Percentiles rank a stretch among this genome's conserved stretches.
phyloP scores from a whole-genome alignment of 208 protist genomes.

The Leishmania lainsoni region DNA sequence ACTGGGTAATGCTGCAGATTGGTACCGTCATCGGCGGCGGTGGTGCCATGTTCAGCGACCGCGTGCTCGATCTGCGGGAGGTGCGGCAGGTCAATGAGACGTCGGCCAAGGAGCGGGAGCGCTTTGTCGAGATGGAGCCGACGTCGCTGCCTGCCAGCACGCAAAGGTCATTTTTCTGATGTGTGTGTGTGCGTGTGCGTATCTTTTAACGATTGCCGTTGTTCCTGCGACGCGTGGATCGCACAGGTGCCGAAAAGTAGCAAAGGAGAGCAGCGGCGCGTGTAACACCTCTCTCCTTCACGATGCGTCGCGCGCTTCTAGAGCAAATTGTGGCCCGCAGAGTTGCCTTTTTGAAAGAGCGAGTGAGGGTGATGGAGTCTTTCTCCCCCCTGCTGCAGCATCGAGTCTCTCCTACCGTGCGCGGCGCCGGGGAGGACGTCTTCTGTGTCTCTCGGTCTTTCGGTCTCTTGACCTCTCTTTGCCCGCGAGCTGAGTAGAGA shows the following conservation, averaged over 20 bases:
- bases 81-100: constrained; percentile 11
- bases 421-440: background rate
- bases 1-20: constrained; percentile 61
- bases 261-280: background rate
- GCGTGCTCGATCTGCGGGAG: constrained; percentile 37
- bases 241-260: background rate
- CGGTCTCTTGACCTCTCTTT: background rate
- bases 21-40: constrained; percentile 46
- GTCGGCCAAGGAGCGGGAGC: constrained; percentile 15
- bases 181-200: background rate
- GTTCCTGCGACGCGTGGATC: background rate
- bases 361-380: background rate
- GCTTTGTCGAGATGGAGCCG: constrained; percentile 34
- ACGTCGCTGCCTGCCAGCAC: constrained; percentile 25
- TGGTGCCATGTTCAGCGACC: constrained; percentile 52
- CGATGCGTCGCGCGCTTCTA: background rate
- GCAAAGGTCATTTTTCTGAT: constrained; percentile 33
- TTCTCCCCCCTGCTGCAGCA: background rate
- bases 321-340: too few species aligned
- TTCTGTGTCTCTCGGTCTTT: background rate
- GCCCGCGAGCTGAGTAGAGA: background rate
- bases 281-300: background rate
- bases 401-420: background rate
- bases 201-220: background rate
- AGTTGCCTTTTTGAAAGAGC: background rate